Conservation (phyloP, 495 filamentous ascomycete species). For the Achaetomiella virescens region DNA sequence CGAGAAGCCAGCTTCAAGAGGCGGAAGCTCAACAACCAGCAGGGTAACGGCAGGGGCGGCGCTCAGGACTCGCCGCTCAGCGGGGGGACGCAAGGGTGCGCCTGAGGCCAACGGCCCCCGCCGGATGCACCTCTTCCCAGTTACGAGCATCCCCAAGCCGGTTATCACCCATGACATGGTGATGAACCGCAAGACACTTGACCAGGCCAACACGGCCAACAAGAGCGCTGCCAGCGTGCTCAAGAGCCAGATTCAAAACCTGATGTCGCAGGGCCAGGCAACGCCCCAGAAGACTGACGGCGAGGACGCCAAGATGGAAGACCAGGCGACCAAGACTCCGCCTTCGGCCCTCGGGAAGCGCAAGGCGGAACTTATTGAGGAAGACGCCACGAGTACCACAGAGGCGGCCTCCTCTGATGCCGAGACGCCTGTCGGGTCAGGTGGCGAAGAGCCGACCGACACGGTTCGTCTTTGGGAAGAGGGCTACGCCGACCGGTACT, state of each 20-base stretch:
- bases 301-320: constrained; percentile 4
- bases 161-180: constrained; percentile 80
- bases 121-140: constrained; percentile 25
- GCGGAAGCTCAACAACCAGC: constrained; percentile 57
- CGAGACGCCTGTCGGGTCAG: constrained; percentile 37
- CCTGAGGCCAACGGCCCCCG: constrained; percentile 18
- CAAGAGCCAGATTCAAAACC: constrained; percentile 67
- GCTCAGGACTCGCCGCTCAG: constrained; percentile 29
- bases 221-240: constrained; percentile 89
- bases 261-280: constrained; percentile 29
- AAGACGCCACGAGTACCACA: constrained; percentile 48
- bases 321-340: constrained; percentile 19
- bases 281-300: neutral
- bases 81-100: constrained; percentile 12
- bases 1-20: constrained; percentile 70
- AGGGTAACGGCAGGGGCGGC: constrained; percentile 34
- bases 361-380: constrained; percentile 55
- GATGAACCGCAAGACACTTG: constrained; percentile 66
- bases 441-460: constrained; percentile 63
- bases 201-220: constrained; percentile 78
- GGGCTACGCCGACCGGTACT: constrained; percentile 92
- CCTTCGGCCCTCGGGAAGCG: constrained; percentile 48
- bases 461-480: constrained; percentile 90
- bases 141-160: constrained; percentile 57
- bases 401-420: constrained; percentile 38